Evolutionary conservation across 768 basidiomycete genomes (phyloP).

Genomic region (Leccinum sublutescens): DNA sequence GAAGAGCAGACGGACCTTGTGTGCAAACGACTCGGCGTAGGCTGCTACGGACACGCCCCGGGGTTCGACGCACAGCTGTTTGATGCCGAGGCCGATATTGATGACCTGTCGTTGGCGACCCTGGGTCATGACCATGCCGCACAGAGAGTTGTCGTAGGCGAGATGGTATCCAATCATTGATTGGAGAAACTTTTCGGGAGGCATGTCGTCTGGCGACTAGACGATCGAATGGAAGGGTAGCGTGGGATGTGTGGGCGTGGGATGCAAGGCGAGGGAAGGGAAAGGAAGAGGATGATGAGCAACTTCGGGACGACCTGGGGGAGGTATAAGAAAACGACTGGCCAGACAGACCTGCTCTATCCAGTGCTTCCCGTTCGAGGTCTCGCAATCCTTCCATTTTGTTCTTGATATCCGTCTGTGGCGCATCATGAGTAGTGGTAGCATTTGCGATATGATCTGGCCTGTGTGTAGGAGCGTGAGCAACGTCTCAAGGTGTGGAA

Average conservation of each 20-base stretch:
- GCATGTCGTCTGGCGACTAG: constrained; percentile 57
- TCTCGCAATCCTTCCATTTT: constrained; percentile 68
- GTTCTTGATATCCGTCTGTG: constrained; percentile 75
- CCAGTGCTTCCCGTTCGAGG: constrained; percentile 70
- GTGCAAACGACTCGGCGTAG: constrained; percentile 72
- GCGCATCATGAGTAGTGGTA: constrained; percentile 83
- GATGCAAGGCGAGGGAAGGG: neutral
- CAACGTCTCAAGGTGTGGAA: neutral
- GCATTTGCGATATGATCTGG: constrained; percentile 66
- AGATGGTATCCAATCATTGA: constrained; percentile 83
- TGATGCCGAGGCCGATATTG: constrained; percentile 80
- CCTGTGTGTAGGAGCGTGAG: constrained; percentile 39
- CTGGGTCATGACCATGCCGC: constrained; percentile 86
- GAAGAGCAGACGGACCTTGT: constrained; percentile 54
- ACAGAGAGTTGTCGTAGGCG: constrained; percentile 61
- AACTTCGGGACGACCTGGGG: neutral
- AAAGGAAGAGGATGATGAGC: neutral
- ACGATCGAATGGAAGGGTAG: neutral
- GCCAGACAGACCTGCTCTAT: constrained; percentile 65
- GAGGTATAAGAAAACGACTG: neutral
- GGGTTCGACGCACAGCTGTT: constrained; percentile 63
- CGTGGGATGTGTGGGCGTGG: neutral
- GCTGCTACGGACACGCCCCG: constrained; percentile 53
- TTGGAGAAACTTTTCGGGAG: constrained; percentile 60
- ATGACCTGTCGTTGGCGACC: constrained; percentile 71